Evolutionary conservation across 805 yeast genomes (phyloP).

Genomic region (Kodamaea laetipori): DNA sequence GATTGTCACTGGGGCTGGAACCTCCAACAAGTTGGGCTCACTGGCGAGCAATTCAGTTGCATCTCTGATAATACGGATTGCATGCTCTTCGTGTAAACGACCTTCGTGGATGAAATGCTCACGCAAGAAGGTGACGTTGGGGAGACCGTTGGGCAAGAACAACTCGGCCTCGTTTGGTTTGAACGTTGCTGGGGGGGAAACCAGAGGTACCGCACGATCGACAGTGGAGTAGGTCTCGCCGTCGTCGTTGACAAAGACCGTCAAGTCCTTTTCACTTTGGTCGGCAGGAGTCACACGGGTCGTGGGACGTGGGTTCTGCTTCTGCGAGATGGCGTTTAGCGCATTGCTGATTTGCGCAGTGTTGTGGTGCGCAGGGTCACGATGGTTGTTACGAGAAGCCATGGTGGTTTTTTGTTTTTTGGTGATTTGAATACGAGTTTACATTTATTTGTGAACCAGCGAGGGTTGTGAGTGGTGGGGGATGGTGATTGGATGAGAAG

Average conservation of each 20-base stretch:
- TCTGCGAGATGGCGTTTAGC: constrained; percentile 56
- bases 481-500: too few species aligned
- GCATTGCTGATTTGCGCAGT: constrained; percentile 67
- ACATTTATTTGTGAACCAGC: too few species aligned
- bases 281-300: not conserved
- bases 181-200: constrained; percentile 65
- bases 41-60: constrained; percentile 63
- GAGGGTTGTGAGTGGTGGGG: too few species aligned
- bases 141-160: constrained; percentile 63
- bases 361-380: constrained; percentile 29
- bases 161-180: constrained; percentile 70
- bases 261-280: constrained; percentile 34
- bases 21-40: constrained; percentile 79
- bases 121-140: constrained; percentile 69
- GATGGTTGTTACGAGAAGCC: not conserved
- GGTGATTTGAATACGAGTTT: too few species aligned
- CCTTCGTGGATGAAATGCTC: constrained; percentile 83
- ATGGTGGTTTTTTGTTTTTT: too few species aligned
- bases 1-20: constrained; percentile 92
- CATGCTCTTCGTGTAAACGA: constrained; percentile 70
- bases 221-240: constrained; percentile 58
- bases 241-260: constrained; percentile 54
- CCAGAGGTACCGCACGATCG: constrained; percentile 57
- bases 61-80: constrained; percentile 59
- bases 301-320: constrained; percentile 23